Percentiles rank a stretch among this genome's conserved stretches.
Conservation (phyloP, 352 stramenopile genomes). For the Globisporangium ultimum region DNA sequence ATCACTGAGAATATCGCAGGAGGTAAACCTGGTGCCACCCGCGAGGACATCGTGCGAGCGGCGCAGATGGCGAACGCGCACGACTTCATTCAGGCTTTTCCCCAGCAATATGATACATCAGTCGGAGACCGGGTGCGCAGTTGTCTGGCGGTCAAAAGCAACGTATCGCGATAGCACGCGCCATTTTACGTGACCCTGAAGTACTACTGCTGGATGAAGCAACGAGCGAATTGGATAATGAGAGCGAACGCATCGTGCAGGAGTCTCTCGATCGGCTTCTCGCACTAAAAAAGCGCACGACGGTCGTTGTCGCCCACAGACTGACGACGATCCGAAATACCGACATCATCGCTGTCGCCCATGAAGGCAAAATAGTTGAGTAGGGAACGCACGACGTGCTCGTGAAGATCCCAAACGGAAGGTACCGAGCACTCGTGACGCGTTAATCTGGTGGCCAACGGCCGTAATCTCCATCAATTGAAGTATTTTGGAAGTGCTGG, state of each 20-base stretch:
- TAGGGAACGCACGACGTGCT: conserved; percentile 73
- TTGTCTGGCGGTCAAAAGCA: conserved; percentile 91
- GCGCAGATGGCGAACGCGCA: conserved; percentile 84
- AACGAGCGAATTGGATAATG: conserved; percentile 72
- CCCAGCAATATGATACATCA: conserved; percentile 81
- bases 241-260: conserved; percentile 30
- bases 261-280: conserved; percentile 46
- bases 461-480: too few species aligned
- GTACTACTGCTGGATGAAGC: conserved; percentile 92
- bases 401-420: conserved; percentile 19
- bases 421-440: conserved; percentile 20
- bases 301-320: conserved; percentile 84
- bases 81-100: conserved; percentile 90
- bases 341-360: conserved; percentile 87
- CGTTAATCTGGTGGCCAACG: conserved; percentile 11
- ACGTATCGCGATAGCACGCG: conserved; percentile 88
- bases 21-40: conserved; percentile 41
- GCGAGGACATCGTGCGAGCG: conserved; percentile 78
- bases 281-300: conserved; percentile 57
- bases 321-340: conserved; percentile 81
- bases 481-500: too few species aligned
- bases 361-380: conserved; percentile 74
- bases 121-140: conserved; percentile 85
- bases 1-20: conserved; percentile 60
- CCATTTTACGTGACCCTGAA: conserved; percentile 84